Evolutionary conservation across 2,329 filamentous ascomycete genomes (phyloP), one percentile per base, ranked within the genome.

Genomic region (Penicillium sp.): DNA sequence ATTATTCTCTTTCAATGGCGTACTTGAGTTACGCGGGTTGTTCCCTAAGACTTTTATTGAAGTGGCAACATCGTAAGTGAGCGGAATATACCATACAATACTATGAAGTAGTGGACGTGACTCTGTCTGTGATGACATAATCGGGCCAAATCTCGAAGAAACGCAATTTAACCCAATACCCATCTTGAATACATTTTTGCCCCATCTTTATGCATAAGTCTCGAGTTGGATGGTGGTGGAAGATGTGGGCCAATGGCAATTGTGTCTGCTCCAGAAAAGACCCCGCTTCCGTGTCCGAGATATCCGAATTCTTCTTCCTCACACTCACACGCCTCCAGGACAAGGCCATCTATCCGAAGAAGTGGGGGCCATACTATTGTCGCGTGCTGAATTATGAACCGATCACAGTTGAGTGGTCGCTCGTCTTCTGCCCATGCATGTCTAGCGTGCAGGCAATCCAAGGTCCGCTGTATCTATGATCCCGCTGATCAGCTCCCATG

Each of bases 211-310:
- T 6, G 24, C 5, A 27, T 27, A 10, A 27, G n/a, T n/a, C n/a
- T n/a, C n/a, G n/a, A n/a, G n/a, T n/a, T n/a, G n/a, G n/a, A n/a
- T n/a, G n/a, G n/a, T n/a, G n/a, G n/a, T n/a, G n/a, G n/a, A n/a
- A n/a, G n/a, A n/a, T n/a, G n/a, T 26, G 36, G 36, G 23, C 36
- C 36, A 40, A 40, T 40, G 13, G 26, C 9, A 40, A 7, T 40
- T 40, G 21, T n/a, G 21, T 24, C 24, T 40, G 36, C n/a, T 20
- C 10, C 7, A 21, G 20, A 8, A 13, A 26, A 17, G 21, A 21
- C 36, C 39, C 39, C 39, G 39, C 39, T n/a, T 42, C 39, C 39
- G 39, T 42, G 39, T 42, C 39, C 39, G 39, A 42, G 39, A 42
- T 42, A 42, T 42, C 39, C 39, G 39, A 42, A 20, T 8, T 3